phyloP scores from a whole-genome alignment of 1,284 basidiomycete species.

The Cutaneotrichosporon cavernicola region DNA sequence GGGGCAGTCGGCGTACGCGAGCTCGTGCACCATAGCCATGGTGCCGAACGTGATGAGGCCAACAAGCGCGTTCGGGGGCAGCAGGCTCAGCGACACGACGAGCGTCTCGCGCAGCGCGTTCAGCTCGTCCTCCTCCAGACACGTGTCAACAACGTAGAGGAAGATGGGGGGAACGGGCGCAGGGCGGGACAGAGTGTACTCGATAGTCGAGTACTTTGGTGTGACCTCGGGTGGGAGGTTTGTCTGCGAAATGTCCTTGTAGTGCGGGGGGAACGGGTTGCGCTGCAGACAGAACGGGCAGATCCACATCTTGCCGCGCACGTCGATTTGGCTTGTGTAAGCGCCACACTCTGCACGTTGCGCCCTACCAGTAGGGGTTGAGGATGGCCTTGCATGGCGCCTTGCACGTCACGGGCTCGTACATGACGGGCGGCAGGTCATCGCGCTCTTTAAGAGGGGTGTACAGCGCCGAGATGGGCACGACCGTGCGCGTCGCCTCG shows the following conservation, averaged over 20 bases:
- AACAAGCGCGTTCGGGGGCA: conserved; percentile 91
- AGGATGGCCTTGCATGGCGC: conserved; percentile 94
- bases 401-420: conserved; percentile 98
- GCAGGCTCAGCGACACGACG: conserved; percentile 85
- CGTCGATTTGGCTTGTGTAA: conserved; percentile 85
- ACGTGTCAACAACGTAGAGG: conserved; percentile 96
- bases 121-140: conserved; percentile 92
- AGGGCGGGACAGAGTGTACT: conserved; percentile 91
- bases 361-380: conserved; percentile 87
- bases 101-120: conserved; percentile 91
- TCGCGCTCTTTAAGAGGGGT: conserved; percentile 92
- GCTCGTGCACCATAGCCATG: conserved; percentile 99
- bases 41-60: conserved; percentile 95
- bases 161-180: conserved; percentile 93
- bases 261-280: conserved; percentile 97
- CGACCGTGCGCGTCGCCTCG: conserved; percentile 96
- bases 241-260: conserved; percentile 97
- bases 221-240: conserved; percentile 94
- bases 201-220: conserved; percentile 98
- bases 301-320: conserved; percentile 98
- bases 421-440: conserved; percentile 92
- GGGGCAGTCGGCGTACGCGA: conserved; percentile 92
- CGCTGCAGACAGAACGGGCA: conserved; percentile 97
- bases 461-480: conserved; percentile 97
- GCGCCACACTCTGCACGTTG: background rate